Base-by-base conservation (phyloP, 2,329 filamentous ascomycete genomes). In the Graphilbum ipis-grandicollis region DNA sequence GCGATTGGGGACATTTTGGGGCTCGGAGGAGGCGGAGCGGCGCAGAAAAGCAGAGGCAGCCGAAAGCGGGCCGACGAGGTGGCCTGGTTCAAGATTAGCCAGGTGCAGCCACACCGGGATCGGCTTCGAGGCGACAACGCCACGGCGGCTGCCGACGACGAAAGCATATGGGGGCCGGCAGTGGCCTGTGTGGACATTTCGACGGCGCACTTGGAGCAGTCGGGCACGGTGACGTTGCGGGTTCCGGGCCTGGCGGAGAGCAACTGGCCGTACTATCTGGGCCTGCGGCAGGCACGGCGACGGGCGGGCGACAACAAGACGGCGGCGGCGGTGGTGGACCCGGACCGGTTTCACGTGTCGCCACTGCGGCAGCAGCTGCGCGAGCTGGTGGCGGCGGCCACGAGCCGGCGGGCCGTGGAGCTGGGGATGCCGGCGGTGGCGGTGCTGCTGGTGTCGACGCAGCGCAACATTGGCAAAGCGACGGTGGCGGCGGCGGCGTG, bases 391-490 rank as follows among this genome's bases (percentile, higher is more conserved):
- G 76, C 83, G 9, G 86, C 88, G 3, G 83, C 88, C 2, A 93
- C 85, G 1, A 94, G 85, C 49, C 74, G 79, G 39, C 71, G 85
- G 39, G 88, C 90, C 2, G 76, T 93, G 32, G 81, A 88, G 48
- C 63, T 96, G 3, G 79, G 80, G 31, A 77, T 96, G 59, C 85
- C 88, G 3, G 83, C 90, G 0, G 68, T 94, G 14, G 84, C 86
- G 2, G 79, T 98, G 26, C 66, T 98, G 3, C 62, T 98, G 7
- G 81, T 82, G 2, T 96, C 90, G 2, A 92, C 84, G 2, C 90
- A 98, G 55, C 75, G 90, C 32, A 82, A 83, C 42, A 93, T 96
- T 46, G 90, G 90, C 35, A 98, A 98, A 54, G 67, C 81, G n/a
- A 80, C 77, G 3, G 59, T 85, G 18, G 83, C 83, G 0, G 66